These are phyloP conservation scores for Dictyostelium capitatum DNA, from an alignment of 78 protist genomes.

Conservation along the genomic window DNA sequence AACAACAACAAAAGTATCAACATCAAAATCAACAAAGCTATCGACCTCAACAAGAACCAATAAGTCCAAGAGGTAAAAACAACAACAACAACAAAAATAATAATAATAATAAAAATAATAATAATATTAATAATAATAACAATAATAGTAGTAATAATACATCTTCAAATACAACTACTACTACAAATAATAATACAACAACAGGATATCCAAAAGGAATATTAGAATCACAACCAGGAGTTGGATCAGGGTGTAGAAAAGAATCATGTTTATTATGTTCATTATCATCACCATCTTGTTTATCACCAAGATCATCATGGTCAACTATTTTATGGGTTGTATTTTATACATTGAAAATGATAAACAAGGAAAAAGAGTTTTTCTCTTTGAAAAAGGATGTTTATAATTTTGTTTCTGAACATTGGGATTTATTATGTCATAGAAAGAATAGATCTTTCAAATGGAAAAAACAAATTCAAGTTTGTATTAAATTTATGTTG, in stretches of 20 bases:
- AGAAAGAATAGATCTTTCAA: slow-evolving; percentile 46
- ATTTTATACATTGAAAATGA: slow-evolving; percentile 41
- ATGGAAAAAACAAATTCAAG: slow-evolving; percentile 82
- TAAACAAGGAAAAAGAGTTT: slow-evolving; percentile 44
- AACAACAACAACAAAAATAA: not conserved
- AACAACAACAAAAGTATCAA: slow-evolving; percentile 9
- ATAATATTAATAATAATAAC: slow-evolving; percentile 20
- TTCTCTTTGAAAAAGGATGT: slow-evolving; percentile 67
- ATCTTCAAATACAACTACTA: not conserved
- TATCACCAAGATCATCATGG: slow-evolving; percentile 59
- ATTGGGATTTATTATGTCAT: slow-evolving; percentile 70
- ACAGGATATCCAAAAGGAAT: slow-evolving; percentile 47
- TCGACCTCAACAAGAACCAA: not conserved
- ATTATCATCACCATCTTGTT: slow-evolving; percentile 31
- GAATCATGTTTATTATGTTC: slow-evolving; percentile 12
- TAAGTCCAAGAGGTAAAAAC: not conserved
- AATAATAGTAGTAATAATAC: slow-evolving; percentile 13
- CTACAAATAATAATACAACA: not conserved
- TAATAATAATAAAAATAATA: not conserved
- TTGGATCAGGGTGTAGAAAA: slow-evolving; percentile 50
- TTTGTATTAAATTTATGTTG: not conserved
- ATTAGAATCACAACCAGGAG: slow-evolving; percentile 47
- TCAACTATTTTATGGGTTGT: slow-evolving; percentile 80
- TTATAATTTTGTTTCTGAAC: slow-evolving; percentile 46
- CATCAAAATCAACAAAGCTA: not conserved